These are phyloP conservation scores for Gaultheria prostrata DNA, from an alignment of 148 eudicot genomes.

Conservation along the genomic window DNA sequence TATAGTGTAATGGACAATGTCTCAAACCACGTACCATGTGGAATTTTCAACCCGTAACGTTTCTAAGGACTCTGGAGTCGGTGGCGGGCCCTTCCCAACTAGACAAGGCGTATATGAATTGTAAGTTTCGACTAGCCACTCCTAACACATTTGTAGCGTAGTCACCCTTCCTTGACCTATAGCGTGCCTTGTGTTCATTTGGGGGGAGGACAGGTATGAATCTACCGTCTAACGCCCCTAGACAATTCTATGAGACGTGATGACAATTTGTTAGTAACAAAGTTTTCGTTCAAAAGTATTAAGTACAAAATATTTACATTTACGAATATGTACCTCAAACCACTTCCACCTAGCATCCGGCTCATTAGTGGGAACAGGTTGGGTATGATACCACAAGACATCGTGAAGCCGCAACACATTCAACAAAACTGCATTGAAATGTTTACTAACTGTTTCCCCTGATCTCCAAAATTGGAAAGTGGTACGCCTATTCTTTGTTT, in stretches of 20 bases:
- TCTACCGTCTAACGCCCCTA: neutral
- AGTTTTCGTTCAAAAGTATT: too few relatives aligned
- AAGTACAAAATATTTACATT: too few relatives aligned
- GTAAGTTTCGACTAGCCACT: constrained; percentile 10
- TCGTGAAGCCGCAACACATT: too few relatives aligned
- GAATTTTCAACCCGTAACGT: neutral
- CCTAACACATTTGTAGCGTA: constrained; percentile 20
- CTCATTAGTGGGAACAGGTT: too few relatives aligned
- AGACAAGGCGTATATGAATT: constrained; percentile 26
- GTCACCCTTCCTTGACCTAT: neutral
- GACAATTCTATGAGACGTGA: neutral
- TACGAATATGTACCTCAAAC: too few relatives aligned
- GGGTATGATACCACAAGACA: too few relatives aligned
- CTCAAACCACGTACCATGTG: neutral
- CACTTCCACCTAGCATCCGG: too few relatives aligned
- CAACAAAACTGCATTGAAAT: too few relatives aligned
- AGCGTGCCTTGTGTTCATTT: neutral
- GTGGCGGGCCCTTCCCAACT: constrained; percentile 27
- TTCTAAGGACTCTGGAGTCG: neutral
- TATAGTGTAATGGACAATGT: neutral
- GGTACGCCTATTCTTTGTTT: too few relatives aligned
- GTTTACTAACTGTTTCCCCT: too few relatives aligned
- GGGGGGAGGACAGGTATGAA: neutral
- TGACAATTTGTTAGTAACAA: neutral
- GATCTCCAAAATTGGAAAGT: too few relatives aligned